Base-by-base conservation (phyloP, 371 early-diverging fungal genomes). In the Mucor indicus region DNA sequence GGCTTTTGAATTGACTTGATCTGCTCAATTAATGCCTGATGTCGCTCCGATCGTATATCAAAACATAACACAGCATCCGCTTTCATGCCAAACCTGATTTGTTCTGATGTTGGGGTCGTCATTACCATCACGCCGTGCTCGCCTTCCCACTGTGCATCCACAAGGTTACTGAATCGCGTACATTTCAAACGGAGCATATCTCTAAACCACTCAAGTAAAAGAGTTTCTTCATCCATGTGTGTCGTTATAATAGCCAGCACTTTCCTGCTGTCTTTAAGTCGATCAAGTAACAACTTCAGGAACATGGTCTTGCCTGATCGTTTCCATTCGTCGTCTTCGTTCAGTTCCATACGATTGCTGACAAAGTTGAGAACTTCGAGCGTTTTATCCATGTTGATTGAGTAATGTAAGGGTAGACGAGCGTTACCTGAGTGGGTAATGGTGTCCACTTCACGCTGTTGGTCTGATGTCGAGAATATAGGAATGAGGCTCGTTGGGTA, bases 41-140 rank as follows among this genome's bases (percentile, higher is more conserved):
- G 8, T 15, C 27, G 24, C 5, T n/a, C 16, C 3, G 37, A 15
- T 20, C 46, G 23, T 0, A 50, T 19, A 22, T 50, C 54, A 32
- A 59, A 4, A 32, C 38, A 45, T 9, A 59, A 21, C 16, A 50
- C 19, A 4, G 48, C 15, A 31, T 59, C 60, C 2, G 32, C 50
- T 7, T 27, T 27, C 29, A 27, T 27, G 29, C 5, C 3, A 8
- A 16, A 21, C 16, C 23, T 1, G 2, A 6, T 7, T 10, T 15
- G 15, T 9, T 27, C 13, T 4, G 23, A n/a, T 12, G 17, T 23
- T 30, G 16, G 29, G 7, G 22, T 43, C 29, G 48, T 60, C 22
- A 41, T 50, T 4, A 54, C 38, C 37, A 50, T 38, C 1, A 55
- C 32, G 8, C 60, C 60, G 15, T 60, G 50, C 29, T 60, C 55